Evolutionary conservation across 2,329 filamentous ascomycete species (phyloP), one percentile per base, ranked within the genome.

Genomic region (Fusarium sp.): DNA sequence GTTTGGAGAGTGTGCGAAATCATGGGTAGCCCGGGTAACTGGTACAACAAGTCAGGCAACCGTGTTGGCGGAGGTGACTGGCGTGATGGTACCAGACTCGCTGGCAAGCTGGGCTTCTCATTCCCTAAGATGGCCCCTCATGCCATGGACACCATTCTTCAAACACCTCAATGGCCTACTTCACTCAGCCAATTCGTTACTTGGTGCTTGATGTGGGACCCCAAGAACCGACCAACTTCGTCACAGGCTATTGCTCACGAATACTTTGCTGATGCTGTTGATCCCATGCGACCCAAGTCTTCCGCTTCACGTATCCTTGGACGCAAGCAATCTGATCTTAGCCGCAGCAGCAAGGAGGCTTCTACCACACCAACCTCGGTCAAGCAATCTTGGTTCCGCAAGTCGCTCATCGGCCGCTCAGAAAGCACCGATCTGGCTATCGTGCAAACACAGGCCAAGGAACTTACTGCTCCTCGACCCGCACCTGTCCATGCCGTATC

Each of bases 51-150:
- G 80, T 85, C 92, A 7, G 94, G 94, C 23, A 84, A 85, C 24
- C 91, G 90, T 69, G 92, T 99, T 26, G 96, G 96, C 55, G 96
- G 96, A 75, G 96, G 96, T 74, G 96, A 99, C 72, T 99, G 96
- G 96, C 93, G 94, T 74, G 96, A 99, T 59, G 96, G 96, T 57
- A 94, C 94, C 44, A 88, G 93, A 64, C 84, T 99, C 60, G 96
- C 96, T 56, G 93, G 96, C 71, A 98, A 98, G 84, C 87, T 99
- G 67, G 96, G 96, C 56, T 99, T 99, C 79, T 97, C 96, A 1
- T 99, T 99, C 81, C 96, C 96, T 62, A 98, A 96, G 88, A 98
- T 99, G 96, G 95, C 96, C 21, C 96, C 96, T 49, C 96, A 98
- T 78, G 88, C 95, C 19, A 93, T 99, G 88, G 95, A 98, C 72